Evolutionary conservation across 2,329 filamentous ascomycete genomes (phyloP), one percentile per base, ranked within the genome.

Genomic region (Aspergillus carbonarius): DNA sequence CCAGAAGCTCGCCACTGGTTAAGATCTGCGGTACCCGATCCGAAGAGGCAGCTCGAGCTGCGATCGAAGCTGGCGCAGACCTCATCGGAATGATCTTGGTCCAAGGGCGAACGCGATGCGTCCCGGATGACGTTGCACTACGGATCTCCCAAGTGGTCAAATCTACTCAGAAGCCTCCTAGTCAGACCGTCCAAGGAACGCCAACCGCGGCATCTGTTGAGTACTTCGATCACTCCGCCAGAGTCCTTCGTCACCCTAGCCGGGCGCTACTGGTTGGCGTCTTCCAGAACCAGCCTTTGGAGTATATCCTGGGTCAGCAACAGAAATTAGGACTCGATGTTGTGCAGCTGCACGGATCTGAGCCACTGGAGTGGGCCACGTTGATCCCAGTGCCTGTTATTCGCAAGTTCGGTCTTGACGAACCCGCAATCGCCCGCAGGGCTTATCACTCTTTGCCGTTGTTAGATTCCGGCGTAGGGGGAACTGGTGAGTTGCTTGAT

Each of bases 1-100:
- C 68, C 30, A 57, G 61, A 56, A 62, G 40, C 64, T 53, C 79
- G 70, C 80, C 91, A 1, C 81, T 95, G 30, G 92, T 97, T 64
- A 99, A 99, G 79, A 96, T 99, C 23, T 99, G 95, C 73, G 95
- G 95, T 5, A 98, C 93, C 8, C 85, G 93, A 58, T 92, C 86
- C 59, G 83, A 88, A 9, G 91, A 96, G 70, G 92, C 88, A 15
- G 95, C 95, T 5, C 81, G 85, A 56, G 85, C 87, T 61, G 95
- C 95, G 15, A 86, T 96, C 48, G 87, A 93, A 70, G 88, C 92
- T 39, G 93, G 93, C 25, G 95, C 95, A 32, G 93, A 99, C 75
- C 81, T 97, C 65, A 86, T 99, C 53, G 95, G 95, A 61, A 96
- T 99, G 68, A 96, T 96, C 58, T 81, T 97, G 12, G 95, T 95